Evolutionary conservation across 2,329 filamentous ascomycete species (phyloP), one percentile per base, ranked within the genome.

Genomic region (Pseudohalonectria lignicola): DNA sequence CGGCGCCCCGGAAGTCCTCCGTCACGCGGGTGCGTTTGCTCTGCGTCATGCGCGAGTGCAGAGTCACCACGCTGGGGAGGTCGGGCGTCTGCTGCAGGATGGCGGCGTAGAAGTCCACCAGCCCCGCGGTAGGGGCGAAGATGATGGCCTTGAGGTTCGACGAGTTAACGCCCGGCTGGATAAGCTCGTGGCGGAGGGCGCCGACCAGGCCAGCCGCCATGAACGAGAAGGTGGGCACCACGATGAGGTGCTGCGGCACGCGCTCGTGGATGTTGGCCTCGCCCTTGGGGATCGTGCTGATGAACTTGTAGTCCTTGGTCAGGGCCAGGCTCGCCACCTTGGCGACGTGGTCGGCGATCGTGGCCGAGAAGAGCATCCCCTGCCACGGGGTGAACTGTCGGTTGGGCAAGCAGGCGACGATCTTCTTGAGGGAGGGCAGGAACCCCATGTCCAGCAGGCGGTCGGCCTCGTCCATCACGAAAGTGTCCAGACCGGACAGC

Each of bases 361-460:
- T 94, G 9, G 86, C 86, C 4, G 81, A 87, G 67, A 92, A 94
- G 34, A 92, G 76, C 67, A 85, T 86, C 36, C 86, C 86, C 46
- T 80, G 77, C 37, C 74, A 61, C 41, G 78, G 66, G 20, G 76
- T 71, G 37, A 68, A 56, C 2, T 62, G 55, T 54, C 79, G 76
- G 43, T 71, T 59, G 0, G 85, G 85, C 4, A 93, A 66, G 10
- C 78, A 73, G 46, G 72, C 67, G 16, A 94, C 68, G 42, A 93
- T 88, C 48, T 85, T 82, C 54, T 82, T 76, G 3, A 94, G 67
- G 9, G 82, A 77, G 3, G 77, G 76, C n/a, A 85, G 77, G 53
- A 94, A 94, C 48, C 90, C 86, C 54, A 88, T 77, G 53, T 93
- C 86, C 3, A 93, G 73, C 29, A 93, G 71, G 26, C 84, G 68